Percentiles rank a stretch among this genome's conserved stretches.
Conservation (phyloP, 108 stramenopile genomes). For the Cyclotella kingstonii region DNA sequence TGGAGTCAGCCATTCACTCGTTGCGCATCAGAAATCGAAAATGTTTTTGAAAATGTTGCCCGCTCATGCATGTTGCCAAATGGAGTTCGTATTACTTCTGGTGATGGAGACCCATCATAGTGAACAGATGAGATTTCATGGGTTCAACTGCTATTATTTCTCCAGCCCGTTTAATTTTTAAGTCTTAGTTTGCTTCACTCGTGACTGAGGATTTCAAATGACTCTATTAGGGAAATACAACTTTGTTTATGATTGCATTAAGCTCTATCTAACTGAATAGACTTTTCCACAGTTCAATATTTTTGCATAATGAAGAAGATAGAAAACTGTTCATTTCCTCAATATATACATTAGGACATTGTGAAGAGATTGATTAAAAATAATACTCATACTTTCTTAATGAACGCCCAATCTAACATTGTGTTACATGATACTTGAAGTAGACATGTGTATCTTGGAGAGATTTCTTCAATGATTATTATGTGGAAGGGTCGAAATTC, state of each 20-base stretch:
- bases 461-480: too few species aligned
- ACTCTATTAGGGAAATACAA: slow-evolving; percentile 4
- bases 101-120: slow-evolving; percentile 28
- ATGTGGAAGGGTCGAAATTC: too few species aligned
- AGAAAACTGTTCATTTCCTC: background rate
- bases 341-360: background rate
- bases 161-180: slow-evolving; percentile 1
- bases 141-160: background rate
- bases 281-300: too few species aligned
- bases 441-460: too few species aligned
- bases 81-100: slow-evolving; percentile 19
- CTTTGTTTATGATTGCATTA: slow-evolving; percentile 5
- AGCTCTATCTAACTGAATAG: slow-evolving; percentile 16
- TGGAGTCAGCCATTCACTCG: slow-evolving; percentile 98
- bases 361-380: too few species aligned
- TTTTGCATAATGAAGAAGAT: too few species aligned
- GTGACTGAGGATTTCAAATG: too few species aligned
- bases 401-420: too few species aligned
- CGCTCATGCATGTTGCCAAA: slow-evolving; percentile 83
- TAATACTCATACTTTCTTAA: too few species aligned
- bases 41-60: slow-evolving; percentile 96
- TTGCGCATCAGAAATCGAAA: slow-evolving; percentile 97
- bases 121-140: slow-evolving; percentile 5
- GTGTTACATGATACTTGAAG: too few species aligned
- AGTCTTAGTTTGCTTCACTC: slow-evolving; percentile 4